Evolutionary conservation across 1,284 basidiomycete genomes (phyloP).

Genomic region (Papiliotrema flavescens): DNA sequence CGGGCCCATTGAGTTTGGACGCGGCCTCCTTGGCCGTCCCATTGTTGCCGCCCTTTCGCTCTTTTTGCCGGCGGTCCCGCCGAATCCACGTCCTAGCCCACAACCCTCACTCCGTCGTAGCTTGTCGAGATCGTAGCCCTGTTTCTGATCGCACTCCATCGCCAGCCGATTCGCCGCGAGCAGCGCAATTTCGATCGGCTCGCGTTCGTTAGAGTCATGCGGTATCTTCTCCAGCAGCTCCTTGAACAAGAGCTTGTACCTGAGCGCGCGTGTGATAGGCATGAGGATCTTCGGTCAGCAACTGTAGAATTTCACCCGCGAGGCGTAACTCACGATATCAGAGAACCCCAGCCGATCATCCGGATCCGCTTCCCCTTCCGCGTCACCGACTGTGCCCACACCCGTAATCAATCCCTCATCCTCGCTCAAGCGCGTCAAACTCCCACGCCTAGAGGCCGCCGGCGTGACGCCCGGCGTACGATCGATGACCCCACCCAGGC

Average conservation of each 20-base stretch:
- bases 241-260: conserved; percentile 32
- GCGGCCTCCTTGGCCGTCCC: too few relatives aligned
- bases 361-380: not conserved
- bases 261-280: conserved; percentile 28
- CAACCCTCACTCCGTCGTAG: conserved; percentile 8
- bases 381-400: conserved; percentile 3
- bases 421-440: not conserved
- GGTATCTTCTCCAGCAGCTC: conserved; percentile 5
- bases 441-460: too few relatives aligned
- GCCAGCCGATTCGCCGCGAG: conserved; percentile 10
- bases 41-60: too few relatives aligned
- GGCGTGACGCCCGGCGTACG: too few relatives aligned
- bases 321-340: conserved; percentile 21
- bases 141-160: conserved; percentile 12
- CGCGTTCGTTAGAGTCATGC: not conserved
- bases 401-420: not conserved
- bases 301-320: too few relatives aligned
- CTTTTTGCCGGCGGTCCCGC: too few relatives aligned
- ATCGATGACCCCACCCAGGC: conserved; percentile 14
- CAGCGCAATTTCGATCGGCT: conserved; percentile 5
- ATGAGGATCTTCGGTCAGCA: conserved; percentile 21
- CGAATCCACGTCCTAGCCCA: too few relatives aligned
- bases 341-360: conserved; percentile 20
- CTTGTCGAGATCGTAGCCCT: conserved; percentile 17
- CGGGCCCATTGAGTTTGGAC: too few relatives aligned